Base-by-base conservation (phyloP, 2,329 filamentous ascomycete species). In the Fusarium sulawesiense region DNA sequence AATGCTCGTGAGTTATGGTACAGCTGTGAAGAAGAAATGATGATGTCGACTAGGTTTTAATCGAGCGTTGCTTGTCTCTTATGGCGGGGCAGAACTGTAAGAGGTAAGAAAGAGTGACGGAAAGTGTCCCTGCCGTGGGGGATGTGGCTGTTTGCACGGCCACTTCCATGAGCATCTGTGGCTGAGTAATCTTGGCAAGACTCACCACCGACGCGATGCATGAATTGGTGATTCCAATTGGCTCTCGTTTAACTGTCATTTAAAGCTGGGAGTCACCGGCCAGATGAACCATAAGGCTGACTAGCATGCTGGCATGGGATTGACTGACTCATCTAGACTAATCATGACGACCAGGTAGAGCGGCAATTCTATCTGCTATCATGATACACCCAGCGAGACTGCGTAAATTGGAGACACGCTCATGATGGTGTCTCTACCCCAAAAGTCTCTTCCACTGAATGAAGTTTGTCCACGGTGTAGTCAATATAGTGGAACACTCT, bases 21-120 rank as follows among this genome's bases (percentile, higher is more conserved):
- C 34, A 60, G 59, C 40, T 44, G 46, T 44, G 9, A 32, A 42
- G 59, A 41, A 30, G 63, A 60, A 71, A 23, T 32, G 64, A 70
- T 60, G 66, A 75, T 71, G 64, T 73, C 62, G 64, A 59, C 70
- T 58, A 75, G 73, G 73, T 74, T 75, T 74, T 75, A 75, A 73
- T 70, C 53, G 41, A 56, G 54, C 27, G 41, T 56, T 45, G 27
- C 18, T 37, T 51, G 49, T 48, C 49, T 58, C 46, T 58, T 49
- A 73, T 74, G 73, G 73, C 73, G 73, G 73, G 73, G 73, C 73
- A 75, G 40, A 50, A 29, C 37, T 56, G 50, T 62, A 18, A 37
- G 34, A 37, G 34, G 34, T 37, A 53, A n/a, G 41, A 37, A 50
- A 63, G 30, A 66, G 32, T 54, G 42, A 48, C 37, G 60, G 64